phyloP scores from a whole-genome alignment of 2,329 filamentous ascomycete species.

The Fusarium succisae region DNA sequence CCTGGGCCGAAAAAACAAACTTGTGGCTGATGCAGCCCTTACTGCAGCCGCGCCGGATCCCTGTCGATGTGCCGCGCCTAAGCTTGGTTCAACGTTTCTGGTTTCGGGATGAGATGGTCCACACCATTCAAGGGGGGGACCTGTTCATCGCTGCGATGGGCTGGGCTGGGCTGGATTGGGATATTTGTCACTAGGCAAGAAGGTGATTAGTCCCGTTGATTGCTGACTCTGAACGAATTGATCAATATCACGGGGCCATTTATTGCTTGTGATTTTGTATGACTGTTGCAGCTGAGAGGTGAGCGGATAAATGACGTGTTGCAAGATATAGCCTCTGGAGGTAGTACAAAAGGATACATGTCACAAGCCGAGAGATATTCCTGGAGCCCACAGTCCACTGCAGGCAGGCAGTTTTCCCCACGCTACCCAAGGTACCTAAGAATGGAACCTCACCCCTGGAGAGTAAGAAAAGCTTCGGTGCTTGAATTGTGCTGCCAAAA shows the following conservation, averaged over 20 bases:
- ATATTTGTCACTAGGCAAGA: background rate
- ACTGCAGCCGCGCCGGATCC: conserved; percentile 41
- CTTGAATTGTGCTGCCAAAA: background rate
- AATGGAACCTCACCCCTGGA: background rate
- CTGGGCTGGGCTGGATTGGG: background rate
- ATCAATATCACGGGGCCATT: conserved; percentile 5
- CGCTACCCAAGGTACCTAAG: conserved; percentile 11
- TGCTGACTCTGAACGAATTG: conserved; percentile 2
- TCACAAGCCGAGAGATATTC: conserved; percentile 19
- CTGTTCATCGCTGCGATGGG: background rate
- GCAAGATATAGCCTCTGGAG: background rate
- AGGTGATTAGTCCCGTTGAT: conserved; percentile 6
- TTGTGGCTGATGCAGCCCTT: conserved; percentile 38
- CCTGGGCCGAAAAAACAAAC: conserved; percentile 29
- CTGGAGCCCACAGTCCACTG: conserved; percentile 15
- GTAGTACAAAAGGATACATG: conserved; percentile 25
- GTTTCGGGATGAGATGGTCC: conserved; percentile 34
- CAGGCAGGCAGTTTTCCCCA: conserved; percentile 22
- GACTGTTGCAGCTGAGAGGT: background rate
- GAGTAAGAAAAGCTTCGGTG: background rate
- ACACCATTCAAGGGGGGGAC: conserved; percentile 20
- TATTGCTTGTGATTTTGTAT: background rate
- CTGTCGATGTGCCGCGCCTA: conserved; percentile 44
- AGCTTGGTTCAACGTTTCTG: conserved; percentile 46
- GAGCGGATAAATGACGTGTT: conserved; percentile 6